A percentile compares a stretch with the other conserved stretches of the same genome.
Evolutionary conservation across 441 rosid species (phyloP).

Genomic region (Omphalea diandra): DNA sequence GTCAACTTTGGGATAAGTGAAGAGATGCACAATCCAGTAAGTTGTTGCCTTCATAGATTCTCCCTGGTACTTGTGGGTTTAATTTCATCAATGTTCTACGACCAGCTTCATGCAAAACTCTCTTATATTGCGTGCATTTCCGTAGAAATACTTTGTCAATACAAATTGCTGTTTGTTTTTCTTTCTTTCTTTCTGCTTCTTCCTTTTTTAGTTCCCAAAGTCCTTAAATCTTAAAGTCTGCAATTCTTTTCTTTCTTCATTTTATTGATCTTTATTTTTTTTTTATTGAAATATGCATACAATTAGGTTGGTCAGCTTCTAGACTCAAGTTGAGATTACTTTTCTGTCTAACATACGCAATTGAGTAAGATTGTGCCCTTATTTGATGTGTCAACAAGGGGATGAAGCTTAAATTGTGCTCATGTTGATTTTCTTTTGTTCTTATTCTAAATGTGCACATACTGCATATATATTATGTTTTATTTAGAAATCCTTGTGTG

Average conservation of each 20-base stretch:
- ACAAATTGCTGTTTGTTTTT: not conserved
- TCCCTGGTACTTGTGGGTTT: not conserved
- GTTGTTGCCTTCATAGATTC: conserved; percentile 25
- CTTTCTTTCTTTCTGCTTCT: not conserved
- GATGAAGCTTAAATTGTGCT: too few species aligned
- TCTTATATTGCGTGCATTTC: not conserved
- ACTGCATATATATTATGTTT: too few species aligned
- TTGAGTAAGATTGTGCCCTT: not conserved
- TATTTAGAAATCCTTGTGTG: too few species aligned
- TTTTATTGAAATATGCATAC: not conserved
- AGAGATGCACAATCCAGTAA: conserved; percentile 93
- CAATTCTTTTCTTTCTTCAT: not conserved
- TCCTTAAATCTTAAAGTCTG: not conserved
- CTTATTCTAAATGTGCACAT: too few species aligned
- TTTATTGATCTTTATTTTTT: not conserved
- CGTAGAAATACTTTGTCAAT: not conserved
- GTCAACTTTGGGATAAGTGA: conserved; percentile 75
- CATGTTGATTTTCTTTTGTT: too few species aligned
- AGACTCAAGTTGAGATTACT: not conserved
- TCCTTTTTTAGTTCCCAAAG: not conserved
- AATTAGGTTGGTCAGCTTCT: not conserved
- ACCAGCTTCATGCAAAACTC: not conserved
- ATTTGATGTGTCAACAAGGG: too few species aligned
- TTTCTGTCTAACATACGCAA: not conserved
- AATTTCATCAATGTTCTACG: not conserved